Evolutionary conservation across 495 filamentous ascomycete genomes (phyloP), one percentile per base, ranked within the genome.

Genomic region (Aspergillus sclerotiicarbonarius): DNA sequence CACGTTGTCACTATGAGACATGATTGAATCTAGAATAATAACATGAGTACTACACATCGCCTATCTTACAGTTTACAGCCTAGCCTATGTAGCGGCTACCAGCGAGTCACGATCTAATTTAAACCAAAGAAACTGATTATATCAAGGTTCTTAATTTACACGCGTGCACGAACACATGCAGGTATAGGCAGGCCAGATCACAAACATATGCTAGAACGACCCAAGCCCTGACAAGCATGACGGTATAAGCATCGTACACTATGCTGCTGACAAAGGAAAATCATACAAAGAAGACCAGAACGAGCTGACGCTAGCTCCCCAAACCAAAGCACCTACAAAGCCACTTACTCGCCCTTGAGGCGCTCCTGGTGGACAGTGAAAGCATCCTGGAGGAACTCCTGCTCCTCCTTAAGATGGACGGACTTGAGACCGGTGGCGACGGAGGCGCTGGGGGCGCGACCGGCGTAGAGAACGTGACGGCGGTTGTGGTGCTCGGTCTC

Each of bases 381-480:
- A 51, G 86, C 94, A 73, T 82, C 84, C 71, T 94, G 83, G 63
- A 98, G 74, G 61, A 98, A 72, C 19, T 96, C 90, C 74, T 90
- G 80, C 81, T 98, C 94, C 80, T 98, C 94, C 84, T 95, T 96
- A 64, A 87, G 71, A 75, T 98, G 94, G 51, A 80, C 83, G 30
- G 81, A 73, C 87, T 98, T 98, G 63, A 94, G 71, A 71, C 94
- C 94, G 47, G 92, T 96, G 43, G 94, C 94, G 44, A 97, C 93
- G 66, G 85, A 89, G 32, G 94, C 92, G 66, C 88, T 93, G 18
- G 92, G 92, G 67, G 88, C 82, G 66, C 94, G 86, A 65, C 94
- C 94, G 44, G 94, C 94, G 76, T 98, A 98, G 85, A 96, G 88
- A 66, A 96, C 91, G 76, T 98, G 92, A 73, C 94, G 92, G 63